A percentile compares a stretch with the other conserved stretches of the same genome.
phyloP scores from a whole-genome alignment of 352 stramenopile species.

The Phytophthora fragariaefolia region DNA sequence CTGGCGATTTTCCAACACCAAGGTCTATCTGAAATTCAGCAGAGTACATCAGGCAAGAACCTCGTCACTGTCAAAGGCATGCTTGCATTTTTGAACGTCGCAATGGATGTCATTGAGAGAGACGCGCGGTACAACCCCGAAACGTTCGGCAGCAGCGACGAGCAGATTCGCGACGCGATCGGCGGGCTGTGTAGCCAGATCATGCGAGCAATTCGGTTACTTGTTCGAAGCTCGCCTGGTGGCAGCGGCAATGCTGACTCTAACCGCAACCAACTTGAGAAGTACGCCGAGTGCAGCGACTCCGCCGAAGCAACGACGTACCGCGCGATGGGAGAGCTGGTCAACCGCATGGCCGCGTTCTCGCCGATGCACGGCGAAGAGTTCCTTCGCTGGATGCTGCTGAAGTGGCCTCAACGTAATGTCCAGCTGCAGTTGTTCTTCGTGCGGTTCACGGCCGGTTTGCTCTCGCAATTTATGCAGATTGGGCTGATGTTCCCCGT shows the following conservation, averaged over 20 bases:
- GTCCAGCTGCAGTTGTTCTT: conserved; percentile 82
- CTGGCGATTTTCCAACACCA: conserved; percentile 81
- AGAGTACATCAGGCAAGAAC: conserved; percentile 17
- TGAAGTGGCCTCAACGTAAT: conserved; percentile 77
- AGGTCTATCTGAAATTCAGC: conserved; percentile 27
- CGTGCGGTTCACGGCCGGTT: conserved; percentile 63
- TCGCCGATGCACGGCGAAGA: conserved; percentile 68
- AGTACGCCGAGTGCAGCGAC: conserved; percentile 65
- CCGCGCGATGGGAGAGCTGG: conserved; percentile 59
- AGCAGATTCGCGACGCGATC: conserved; percentile 48
- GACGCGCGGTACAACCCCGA: conserved; percentile 47
- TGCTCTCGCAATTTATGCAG: conserved; percentile 70
- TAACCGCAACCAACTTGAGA: conserved; percentile 71
- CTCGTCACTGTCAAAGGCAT: conserved; percentile 70
- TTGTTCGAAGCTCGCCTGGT: conserved; percentile 63
- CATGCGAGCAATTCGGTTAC: conserved; percentile 54
- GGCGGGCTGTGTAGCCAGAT: conserved; percentile 50
- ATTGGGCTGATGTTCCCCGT: conserved; percentile 56
- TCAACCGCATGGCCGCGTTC: conserved; percentile 65
- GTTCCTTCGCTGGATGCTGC: conserved; percentile 72
- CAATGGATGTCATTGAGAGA: conserved; percentile 50
- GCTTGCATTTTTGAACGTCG: conserved; percentile 57
- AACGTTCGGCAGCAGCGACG: conserved; percentile 43
- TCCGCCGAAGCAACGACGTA: conserved; percentile 74
- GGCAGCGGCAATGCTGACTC: conserved; percentile 43